These are phyloP conservation scores for Penicillium sp. DNA, from an alignment of 2,329 filamentous ascomycete genomes.

Conservation along the genomic window DNA sequence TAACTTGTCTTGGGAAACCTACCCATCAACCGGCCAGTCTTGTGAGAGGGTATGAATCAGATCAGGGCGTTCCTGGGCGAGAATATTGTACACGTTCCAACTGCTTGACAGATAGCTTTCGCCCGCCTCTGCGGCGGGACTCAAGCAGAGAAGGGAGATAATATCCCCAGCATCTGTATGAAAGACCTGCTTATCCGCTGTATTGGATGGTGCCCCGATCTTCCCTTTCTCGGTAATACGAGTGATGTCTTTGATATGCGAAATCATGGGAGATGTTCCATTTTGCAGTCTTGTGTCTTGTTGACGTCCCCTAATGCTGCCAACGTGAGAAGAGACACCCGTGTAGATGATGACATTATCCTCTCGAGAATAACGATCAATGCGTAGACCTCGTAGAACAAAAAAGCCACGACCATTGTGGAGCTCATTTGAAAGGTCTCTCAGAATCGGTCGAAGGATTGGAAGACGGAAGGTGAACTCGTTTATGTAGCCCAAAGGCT, in stretches of 20 bases:
- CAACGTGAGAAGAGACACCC: constrained; percentile 46
- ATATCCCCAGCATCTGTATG: constrained; percentile 59
- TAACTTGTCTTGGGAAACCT: constrained; percentile 7
- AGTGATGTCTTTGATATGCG: constrained; percentile 63
- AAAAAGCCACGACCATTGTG: constrained; percentile 46
- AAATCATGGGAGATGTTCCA: constrained; percentile 46
- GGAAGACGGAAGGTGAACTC: constrained; percentile 48
- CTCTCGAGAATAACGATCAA: constrained; percentile 36
- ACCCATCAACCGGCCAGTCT: constrained; percentile 51
- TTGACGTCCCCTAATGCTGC: constrained; percentile 41
- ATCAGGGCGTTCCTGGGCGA: constrained; percentile 54
- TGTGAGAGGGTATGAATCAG: constrained; percentile 52
- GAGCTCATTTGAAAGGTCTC: constrained; percentile 35
- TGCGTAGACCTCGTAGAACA: constrained; percentile 44
- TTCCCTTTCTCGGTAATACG: constrained; percentile 6
- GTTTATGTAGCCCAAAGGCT: constrained; percentile 38
- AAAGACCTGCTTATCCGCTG: constrained; percentile 47
- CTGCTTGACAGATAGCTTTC: constrained; percentile 54
- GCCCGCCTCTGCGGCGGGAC: constrained; percentile 51
- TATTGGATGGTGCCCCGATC: constrained; percentile 24
- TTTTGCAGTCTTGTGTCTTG: constrained; percentile 32
- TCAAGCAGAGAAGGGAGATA: constrained; percentile 50
- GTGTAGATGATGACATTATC: constrained; percentile 41
- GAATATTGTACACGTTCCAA: constrained; percentile 56
- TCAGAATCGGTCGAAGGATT: constrained; percentile 32